Evolutionary conservation across 2,329 filamentous ascomycete species (phyloP).

Genomic region (Fusarium circinatum): DNA sequence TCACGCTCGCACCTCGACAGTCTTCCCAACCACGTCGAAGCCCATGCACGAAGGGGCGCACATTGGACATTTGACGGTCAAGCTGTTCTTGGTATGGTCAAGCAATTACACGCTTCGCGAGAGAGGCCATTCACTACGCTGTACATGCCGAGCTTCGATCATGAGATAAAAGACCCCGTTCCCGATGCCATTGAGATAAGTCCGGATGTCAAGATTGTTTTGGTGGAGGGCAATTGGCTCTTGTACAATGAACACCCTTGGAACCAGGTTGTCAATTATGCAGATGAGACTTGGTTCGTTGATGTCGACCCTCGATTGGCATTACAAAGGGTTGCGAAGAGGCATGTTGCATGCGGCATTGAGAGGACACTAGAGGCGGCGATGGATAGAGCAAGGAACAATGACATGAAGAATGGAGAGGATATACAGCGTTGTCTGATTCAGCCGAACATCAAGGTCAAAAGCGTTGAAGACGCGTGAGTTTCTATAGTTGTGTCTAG

Average conservation of each 20-base stretch:
- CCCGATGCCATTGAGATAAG: neutral
- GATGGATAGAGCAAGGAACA: neutral
- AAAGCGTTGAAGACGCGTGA: neutral
- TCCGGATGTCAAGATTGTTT: neutral
- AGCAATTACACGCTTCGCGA: neutral
- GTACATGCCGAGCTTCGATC: neutral
- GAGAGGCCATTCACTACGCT: neutral
- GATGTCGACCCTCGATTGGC: neutral
- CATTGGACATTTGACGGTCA: neutral
- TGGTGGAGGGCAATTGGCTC: neutral
- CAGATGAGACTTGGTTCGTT: neutral
- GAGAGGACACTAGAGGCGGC: neutral
- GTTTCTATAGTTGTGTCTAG: accelerated
- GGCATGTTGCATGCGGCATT: neutral
- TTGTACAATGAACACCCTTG: neutral
- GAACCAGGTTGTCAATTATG: neutral
- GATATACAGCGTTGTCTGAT: neutral
- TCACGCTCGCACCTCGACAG: neutral
- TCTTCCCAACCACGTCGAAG: neutral
- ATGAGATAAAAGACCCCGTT: neutral
- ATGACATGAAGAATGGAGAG: neutral
- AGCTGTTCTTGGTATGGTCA: neutral
- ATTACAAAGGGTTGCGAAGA: neutral
- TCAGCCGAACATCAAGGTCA: neutral
- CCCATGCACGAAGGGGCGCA: neutral